Conservation (phyloP, 2,329 filamentous ascomycete genomes). For the Phialophora tarda region DNA sequence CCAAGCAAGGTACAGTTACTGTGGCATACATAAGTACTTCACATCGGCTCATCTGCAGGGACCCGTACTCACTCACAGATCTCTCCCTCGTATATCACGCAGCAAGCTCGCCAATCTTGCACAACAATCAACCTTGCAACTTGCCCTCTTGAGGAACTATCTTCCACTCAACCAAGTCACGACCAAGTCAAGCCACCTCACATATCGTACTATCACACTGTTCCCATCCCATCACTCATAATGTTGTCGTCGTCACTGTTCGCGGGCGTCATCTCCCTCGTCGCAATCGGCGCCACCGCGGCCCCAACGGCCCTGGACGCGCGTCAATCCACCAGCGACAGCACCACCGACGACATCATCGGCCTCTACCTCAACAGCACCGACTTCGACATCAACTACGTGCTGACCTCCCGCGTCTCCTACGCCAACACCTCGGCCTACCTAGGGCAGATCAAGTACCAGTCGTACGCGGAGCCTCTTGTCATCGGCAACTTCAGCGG, state of each 20-base stretch:
- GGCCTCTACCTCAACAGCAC: constrained; percentile 10
- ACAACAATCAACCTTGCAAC: background rate
- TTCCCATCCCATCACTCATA: background rate
- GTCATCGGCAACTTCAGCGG: constrained; percentile 6
- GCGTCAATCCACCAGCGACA: background rate
- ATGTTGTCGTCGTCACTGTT: constrained; percentile 5
- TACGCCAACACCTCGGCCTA: constrained; percentile 32
- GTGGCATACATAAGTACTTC: background rate
- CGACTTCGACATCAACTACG: constrained; percentile 23
- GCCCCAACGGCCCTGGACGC: background rate
- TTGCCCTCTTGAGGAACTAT: background rate
- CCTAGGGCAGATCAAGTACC: constrained; percentile 29
- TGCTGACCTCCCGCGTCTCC: constrained; percentile 24
- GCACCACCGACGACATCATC: constrained; percentile 5
- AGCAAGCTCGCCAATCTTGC: background rate
- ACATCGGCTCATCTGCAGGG: background rate
- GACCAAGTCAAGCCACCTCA: constrained; percentile 1
- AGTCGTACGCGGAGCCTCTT: constrained; percentile 26
- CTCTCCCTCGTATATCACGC: background rate
- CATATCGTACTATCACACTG: background rate
- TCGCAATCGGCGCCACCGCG: constrained; percentile 1
- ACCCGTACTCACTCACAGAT: background rate
- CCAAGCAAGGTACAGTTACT: background rate
- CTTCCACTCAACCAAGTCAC: background rate
- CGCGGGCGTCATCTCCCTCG: background rate